phyloP scores from a whole-genome alignment of 1,139 yeast genomes.

The Lodderomyces orthopsilosis region DNA sequence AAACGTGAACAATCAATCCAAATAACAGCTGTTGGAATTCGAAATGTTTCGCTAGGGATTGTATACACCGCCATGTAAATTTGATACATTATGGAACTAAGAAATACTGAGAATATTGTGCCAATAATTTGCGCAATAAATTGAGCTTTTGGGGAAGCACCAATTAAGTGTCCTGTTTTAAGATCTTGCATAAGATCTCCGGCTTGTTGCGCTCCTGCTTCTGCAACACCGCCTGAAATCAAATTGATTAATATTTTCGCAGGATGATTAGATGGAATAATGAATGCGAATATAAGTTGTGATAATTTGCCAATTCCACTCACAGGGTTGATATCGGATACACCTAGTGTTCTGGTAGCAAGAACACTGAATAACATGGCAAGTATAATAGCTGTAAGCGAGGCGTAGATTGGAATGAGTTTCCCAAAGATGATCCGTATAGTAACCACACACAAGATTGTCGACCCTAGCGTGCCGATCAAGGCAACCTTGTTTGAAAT shows the following conservation, averaged over 20 bases:
- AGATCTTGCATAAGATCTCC: constrained; percentile 97
- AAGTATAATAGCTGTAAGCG: constrained; percentile 62
- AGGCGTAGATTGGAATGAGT: constrained; percentile 68
- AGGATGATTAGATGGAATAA: constrained; percentile 74
- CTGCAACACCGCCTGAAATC: constrained; percentile 95
- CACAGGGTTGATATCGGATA: constrained; percentile 94
- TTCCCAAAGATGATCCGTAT: constrained; percentile 67
- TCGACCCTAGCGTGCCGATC: constrained; percentile 62
- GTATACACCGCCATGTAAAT: constrained; percentile 78
- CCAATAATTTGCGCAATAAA: constrained; percentile 88
- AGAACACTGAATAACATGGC: constrained; percentile 79
- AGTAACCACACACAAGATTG: constrained; percentile 62
- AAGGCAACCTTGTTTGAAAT: constrained; percentile 52
- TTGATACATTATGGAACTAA: constrained; percentile 79
- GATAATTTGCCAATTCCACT: constrained; percentile 95
- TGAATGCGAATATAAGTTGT: constrained; percentile 79
- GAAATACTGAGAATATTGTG: constrained; percentile 73
- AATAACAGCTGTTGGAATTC: constrained; percentile 92
- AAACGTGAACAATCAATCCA: constrained; percentile 96
- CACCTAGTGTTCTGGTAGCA: constrained; percentile 93
- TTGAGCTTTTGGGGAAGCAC: constrained; percentile 92
- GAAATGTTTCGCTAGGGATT: constrained; percentile 75
- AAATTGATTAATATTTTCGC: constrained; percentile 80
- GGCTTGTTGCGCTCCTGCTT: constrained; percentile 98
- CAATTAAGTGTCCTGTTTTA: constrained; percentile 87